Evolutionary conservation across 441 rosid genomes (phyloP).

Genomic region (Omphalea diandra): DNA sequence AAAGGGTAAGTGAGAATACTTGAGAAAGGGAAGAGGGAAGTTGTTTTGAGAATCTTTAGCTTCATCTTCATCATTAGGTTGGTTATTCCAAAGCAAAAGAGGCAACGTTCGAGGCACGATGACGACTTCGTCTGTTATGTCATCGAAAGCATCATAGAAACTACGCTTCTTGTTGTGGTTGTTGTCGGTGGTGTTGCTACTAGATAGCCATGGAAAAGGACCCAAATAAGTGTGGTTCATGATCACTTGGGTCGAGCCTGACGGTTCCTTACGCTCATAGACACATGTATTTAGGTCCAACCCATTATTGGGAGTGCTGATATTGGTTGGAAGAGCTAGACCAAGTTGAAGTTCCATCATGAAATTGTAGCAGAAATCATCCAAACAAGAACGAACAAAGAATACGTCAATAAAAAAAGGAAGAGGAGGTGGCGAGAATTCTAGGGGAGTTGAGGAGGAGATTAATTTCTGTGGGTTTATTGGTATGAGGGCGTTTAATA

Average conservation of each 20-base stretch:
- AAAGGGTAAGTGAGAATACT: conserved; percentile 16
- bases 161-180: conserved; percentile 17
- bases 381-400: conserved; percentile 19
- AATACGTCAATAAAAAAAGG: not conserved
- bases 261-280: conserved; percentile 12
- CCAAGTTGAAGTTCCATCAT: conserved; percentile 48
- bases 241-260: not conserved
- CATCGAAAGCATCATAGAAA: conserved; percentile 22
- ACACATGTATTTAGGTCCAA: conserved; percentile 30
- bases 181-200: not conserved
- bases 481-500: not conserved
- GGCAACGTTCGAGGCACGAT: conserved; percentile 34
- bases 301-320: conserved; percentile 1
- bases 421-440: not conserved
- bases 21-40: conserved; percentile 24
- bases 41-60: conserved; percentile 15
- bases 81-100: conserved; percentile 37
- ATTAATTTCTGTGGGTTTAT: no score
- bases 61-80: conserved; percentile 30
- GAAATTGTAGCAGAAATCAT: not conserved
- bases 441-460: no score
- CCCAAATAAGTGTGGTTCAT: not conserved
- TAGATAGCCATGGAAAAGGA: conserved; percentile 6
- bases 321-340: conserved; percentile 38
- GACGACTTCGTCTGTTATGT: not conserved